These are phyloP conservation scores for Datura wrightii DNA, from an alignment of 257 asterid genomes.

Conservation along the genomic window DNA sequence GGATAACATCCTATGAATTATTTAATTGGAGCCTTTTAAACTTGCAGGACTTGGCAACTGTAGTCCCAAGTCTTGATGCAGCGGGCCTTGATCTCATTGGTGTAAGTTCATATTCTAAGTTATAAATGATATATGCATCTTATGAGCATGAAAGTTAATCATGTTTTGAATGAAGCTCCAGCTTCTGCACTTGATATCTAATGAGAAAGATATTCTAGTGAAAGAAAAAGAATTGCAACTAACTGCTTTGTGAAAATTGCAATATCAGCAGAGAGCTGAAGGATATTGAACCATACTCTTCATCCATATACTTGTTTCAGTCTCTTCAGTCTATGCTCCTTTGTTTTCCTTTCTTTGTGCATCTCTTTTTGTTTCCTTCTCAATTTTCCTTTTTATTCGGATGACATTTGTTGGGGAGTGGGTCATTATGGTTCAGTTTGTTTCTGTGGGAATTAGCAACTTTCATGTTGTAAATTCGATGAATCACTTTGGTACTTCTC, in stretches of 20 bases:
- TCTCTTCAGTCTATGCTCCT: neutral
- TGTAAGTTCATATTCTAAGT: slow-evolving; percentile 54
- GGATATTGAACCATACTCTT: neutral
- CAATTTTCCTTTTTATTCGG: neutral
- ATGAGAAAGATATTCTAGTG: neutral
- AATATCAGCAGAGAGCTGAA: neutral
- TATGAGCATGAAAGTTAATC: slow-evolving; percentile 19
- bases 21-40: slow-evolving; percentile 4
- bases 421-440: slow-evolving; percentile 11
- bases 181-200: neutral
- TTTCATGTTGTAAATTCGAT: neutral
- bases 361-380: neutral
- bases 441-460: neutral
- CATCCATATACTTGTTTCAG: slow-evolving; percentile 16
- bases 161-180: slow-evolving; percentile 6
- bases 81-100: slow-evolving; percentile 82
- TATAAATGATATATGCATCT: neutral
- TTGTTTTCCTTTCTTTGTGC: neutral
- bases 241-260: slow-evolving; percentile 7
- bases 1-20: slow-evolving; percentile 22
- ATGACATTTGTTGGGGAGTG: slow-evolving; percentile 6
- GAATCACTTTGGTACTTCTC: slow-evolving; percentile 4
- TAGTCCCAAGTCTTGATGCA: slow-evolving; percentile 78
- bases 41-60: slow-evolving; percentile 72
- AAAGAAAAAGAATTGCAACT: neutral